phyloP scores from a whole-genome alignment of 306 rosid species.

The Cucumis cinereus region DNA sequence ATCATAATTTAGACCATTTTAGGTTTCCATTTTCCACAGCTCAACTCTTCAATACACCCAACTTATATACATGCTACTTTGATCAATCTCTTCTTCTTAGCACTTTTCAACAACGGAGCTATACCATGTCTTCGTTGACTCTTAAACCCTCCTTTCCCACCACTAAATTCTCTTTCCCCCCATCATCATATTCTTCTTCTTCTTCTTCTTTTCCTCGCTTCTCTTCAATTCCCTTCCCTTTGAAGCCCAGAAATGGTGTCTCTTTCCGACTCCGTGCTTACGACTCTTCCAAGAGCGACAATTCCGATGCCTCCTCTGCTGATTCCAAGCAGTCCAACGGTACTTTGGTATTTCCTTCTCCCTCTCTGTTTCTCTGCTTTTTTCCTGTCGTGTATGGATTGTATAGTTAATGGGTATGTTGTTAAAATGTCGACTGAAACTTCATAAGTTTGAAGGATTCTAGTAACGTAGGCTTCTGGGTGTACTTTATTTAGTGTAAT shows the following conservation, averaged over 20 bases:
- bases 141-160: slow-evolving; percentile 21
- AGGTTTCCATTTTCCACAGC: neutral
- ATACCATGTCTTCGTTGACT: slow-evolving; percentile 29
- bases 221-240: slow-evolving; percentile 19
- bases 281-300: slow-evolving; percentile 26
- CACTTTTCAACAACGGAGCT: neutral
- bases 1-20: neutral
- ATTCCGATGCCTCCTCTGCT: slow-evolving; percentile 17
- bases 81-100: neutral
- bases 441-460: neutral
- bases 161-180: slow-evolving; percentile 8
- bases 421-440: neutral
- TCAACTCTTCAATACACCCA: neutral
- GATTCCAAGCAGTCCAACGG: slow-evolving; percentile 25
- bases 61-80: neutral
- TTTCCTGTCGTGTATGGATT: neutral
- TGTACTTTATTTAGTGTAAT: neutral
- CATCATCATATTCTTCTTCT: neutral
- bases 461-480: neutral
- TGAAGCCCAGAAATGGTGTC: slow-evolving; percentile 10
- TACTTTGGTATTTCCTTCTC: slow-evolving; percentile 19
- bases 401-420: neutral
- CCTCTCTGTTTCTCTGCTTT: neutral
- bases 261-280: slow-evolving; percentile 25
- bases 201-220: neutral